phyloP scores from a whole-genome alignment of 345 rosid genomes.

The Syzygium oleosum region DNA sequence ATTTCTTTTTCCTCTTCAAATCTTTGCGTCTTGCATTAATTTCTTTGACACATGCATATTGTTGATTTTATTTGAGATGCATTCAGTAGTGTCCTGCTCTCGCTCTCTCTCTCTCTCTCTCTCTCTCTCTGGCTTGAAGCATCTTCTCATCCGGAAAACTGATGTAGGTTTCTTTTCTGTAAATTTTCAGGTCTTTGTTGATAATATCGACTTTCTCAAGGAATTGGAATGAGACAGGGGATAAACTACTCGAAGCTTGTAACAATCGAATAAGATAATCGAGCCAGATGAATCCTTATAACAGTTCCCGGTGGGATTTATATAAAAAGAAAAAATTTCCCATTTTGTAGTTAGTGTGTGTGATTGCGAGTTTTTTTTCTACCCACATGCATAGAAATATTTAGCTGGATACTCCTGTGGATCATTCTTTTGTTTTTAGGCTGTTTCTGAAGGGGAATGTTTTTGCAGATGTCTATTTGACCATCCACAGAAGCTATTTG shows the following conservation, averaged over 20 bases:
- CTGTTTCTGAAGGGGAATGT: neutral
- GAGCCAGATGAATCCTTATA: neutral
- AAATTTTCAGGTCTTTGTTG: slow-evolving; percentile 72
- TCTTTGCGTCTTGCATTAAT: neutral
- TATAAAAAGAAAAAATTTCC: neutral
- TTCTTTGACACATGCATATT: neutral
- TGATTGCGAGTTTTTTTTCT: neutral
- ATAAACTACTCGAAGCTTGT: neutral
- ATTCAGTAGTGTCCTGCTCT: neutral
- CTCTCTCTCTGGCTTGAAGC: neutral
- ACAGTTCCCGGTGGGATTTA: neutral
- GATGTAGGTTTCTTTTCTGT: neutral
- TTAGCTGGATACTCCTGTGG: neutral
- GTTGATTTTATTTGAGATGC: neutral
- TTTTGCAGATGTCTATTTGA: neutral
- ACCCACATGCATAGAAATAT: neutral
- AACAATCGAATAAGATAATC: neutral
- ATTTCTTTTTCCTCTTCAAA: neutral
- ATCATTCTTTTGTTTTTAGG: neutral
- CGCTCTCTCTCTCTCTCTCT: neutral
- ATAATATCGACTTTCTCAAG: slow-evolving; percentile 78
- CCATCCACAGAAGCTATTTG: neutral
- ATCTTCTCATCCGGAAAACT: neutral
- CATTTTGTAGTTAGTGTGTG: neutral
- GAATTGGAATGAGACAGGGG: slow-evolving; percentile 61